Base-by-base conservation (phyloP, 2,329 filamentous ascomycete species). In the Fusarium stilboides region DNA sequence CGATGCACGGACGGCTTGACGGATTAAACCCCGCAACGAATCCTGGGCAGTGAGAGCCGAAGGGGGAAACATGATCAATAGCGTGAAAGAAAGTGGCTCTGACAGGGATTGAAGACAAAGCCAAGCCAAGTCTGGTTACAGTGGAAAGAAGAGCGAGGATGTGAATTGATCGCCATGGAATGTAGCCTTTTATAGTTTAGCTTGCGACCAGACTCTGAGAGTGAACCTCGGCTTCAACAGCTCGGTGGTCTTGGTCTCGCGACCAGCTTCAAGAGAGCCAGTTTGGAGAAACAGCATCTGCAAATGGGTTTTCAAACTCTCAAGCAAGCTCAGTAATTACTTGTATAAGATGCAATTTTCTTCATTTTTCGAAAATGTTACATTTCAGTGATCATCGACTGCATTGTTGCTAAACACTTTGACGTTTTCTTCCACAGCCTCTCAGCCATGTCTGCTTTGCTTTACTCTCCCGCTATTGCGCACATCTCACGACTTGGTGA, bases 381-480 rank as follows among this genome's bases (percentile, higher is more conserved):
- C n/a, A 39, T 19, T 9, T 19, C 12, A 20, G n/a, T 39, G 9
- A 1, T n/a, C 12, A 13, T 12, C 34, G 6, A 6, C 15, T 15
- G 2, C 14, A 10, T 14, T 15, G 17, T 12, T 14, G 8, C 20
- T 22, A 12, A 19, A 31, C 14, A 14, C 12, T 31, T 47, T 34
- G 13, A 17, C n/a, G 31, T 4, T 3, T 8, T 31, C 24, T 8
- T 34, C 28, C 24, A n/a, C 5, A 4, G 5, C 13, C 47, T 28
- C 8, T 20, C 17, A 36, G 37, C 7, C 40, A 74, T 75, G 71
- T 63, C 72, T 15, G 70, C 73, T 3, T 4, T 74, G 6, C 62
- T 75, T 3, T 74, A 70, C 39, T 72, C 71, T 6, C 70, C 71
- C 4, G 65, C 34, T 2, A 46, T 74, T 31, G 60, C 61, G 17